Base-by-base conservation (phyloP, 345 rosid species). In the Eucalyptus sp. region DNA sequence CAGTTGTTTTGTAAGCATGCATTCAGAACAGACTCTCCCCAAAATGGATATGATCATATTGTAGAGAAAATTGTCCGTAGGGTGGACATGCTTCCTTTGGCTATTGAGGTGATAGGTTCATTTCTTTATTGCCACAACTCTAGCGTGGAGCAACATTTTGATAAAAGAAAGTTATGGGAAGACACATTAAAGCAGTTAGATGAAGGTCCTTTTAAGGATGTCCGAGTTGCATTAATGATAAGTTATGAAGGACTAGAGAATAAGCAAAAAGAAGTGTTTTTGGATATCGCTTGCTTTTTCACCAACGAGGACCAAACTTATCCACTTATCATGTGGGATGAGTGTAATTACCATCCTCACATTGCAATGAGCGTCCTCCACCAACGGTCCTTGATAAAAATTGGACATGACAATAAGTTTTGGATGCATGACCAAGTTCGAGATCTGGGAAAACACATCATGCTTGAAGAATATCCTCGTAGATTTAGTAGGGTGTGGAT, bases 341-440 rank as follows among this genome's bases (percentile, higher is more conserved):
- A n/a, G 0, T n/a, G 76, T 14, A 7, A n/a, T n/a, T 66, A 64
- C 41, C 18, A 64, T 64, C 5, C 37, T 64, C 8, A 15, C 10
- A 7, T 0, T 64, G 37, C 44, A 68, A 8, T 68, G 0, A 3
- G 7, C 1, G 13, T 33, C 80, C 80, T 68, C 80, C 7, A 0
- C 24, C 13, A 0, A 16, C 13, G 6, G 13, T 68, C 44, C 80
- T 68, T 68, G 44, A 68, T 33, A 68, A 68, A 33, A 68, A 17
- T 68, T 33, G 3, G 7, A 33, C 1, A 31, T 4, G 43, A 17
- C 1, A 17, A 33, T 33, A 31, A 68, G 7, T 68, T 68, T 33
- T 68, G 24, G 24, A 68, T 68, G 24, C 80, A 68, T 33, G 80
- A 68, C 13, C 13, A 33, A 68, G 33, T 31, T 33, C 13, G 24